Percentiles rank a stretch among this genome's conserved stretches.
These are phyloP conservation scores for Marsdenia floribunda DNA, from an alignment of 257 asterid genomes.

Conservation along the genomic window DNA sequence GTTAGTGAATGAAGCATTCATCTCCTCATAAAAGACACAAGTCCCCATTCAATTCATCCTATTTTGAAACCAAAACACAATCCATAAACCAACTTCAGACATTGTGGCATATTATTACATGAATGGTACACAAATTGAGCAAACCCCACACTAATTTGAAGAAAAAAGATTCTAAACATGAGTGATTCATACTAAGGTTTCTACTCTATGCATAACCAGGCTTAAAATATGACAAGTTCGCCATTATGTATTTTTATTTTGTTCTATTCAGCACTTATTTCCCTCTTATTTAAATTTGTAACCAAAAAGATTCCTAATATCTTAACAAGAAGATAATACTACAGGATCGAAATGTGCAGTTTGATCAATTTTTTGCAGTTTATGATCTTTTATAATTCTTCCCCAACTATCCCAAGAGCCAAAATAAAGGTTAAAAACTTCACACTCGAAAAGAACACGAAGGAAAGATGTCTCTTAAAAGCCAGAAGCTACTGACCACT, in stretches of 20 bases:
- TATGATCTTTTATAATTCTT: neutral
- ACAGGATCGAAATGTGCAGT: neutral
- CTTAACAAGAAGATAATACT: neutral
- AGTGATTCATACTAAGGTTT: neutral
- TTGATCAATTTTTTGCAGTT: neutral
- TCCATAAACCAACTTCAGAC: neutral
- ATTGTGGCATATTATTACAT: too few relatives aligned
- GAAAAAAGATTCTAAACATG: neutral
- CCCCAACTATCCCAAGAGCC: neutral
- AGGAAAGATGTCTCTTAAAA: slow-evolving; percentile 1
- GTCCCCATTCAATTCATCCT: neutral
- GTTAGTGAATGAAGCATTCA: neutral
- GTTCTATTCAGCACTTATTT: neutral
- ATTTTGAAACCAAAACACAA: neutral
- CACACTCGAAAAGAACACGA: neutral
- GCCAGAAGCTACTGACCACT: slow-evolving; percentile 61
- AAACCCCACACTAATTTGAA: too few relatives aligned
- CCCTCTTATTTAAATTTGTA: neutral
- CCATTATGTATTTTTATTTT: neutral
- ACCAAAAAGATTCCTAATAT: neutral
- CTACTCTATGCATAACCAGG: neutral
- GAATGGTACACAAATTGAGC: too few relatives aligned
- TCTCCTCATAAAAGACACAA: neutral
- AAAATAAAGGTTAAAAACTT: neutral
- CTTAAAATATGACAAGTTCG: neutral